phyloP scores from a whole-genome alignment of 805 yeast genomes.

The Sporopachydermia quercuum region DNA sequence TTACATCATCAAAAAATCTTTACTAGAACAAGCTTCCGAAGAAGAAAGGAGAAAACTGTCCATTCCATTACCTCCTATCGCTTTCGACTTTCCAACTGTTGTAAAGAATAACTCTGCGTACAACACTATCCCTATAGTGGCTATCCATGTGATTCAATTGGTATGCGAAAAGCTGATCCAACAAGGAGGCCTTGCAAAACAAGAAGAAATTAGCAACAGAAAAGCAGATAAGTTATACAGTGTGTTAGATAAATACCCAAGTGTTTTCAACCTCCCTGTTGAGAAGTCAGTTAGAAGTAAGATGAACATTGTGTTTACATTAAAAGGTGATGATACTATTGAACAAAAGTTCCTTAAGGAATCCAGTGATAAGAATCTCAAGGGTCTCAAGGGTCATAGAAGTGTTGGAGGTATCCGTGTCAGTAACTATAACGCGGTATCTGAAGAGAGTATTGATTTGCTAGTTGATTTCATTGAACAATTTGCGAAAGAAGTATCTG shows the following conservation, averaged over 20 bases:
- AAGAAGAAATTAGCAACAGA: constrained; percentile 37
- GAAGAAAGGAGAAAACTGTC: constrained; percentile 41
- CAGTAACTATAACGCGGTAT: constrained; percentile 80
- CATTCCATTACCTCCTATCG: constrained; percentile 78
- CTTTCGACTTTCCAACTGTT: constrained; percentile 74
- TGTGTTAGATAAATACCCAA: constrained; percentile 51
- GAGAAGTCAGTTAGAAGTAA: constrained; percentile 50
- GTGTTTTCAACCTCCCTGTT: constrained; percentile 54
- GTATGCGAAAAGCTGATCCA: constrained; percentile 49
- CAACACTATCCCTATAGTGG: constrained; percentile 91
- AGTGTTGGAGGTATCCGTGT: constrained; percentile 97
- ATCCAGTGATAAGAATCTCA: constrained; percentile 43
- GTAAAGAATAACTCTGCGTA: constrained; percentile 85
- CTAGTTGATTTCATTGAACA: constrained; percentile 42
- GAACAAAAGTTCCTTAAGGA: constrained; percentile 58
- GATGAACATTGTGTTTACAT: constrained; percentile 89
- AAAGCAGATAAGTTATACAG: constrained; percentile 55
- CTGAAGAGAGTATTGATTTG: constrained; percentile 39
- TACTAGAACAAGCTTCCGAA: constrained; percentile 53
- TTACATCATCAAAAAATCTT: constrained; percentile 73
- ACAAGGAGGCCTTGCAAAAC: constrained; percentile 59
- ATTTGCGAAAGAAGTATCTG: constrained; percentile 38
- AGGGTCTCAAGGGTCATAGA: constrained; percentile 89
- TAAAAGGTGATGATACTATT: constrained; percentile 38
- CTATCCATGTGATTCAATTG: constrained; percentile 71